These are phyloP conservation scores for Sechiopsis laciniata DNA, from an alignment of 306 rosid species.

Conservation along the genomic window DNA sequence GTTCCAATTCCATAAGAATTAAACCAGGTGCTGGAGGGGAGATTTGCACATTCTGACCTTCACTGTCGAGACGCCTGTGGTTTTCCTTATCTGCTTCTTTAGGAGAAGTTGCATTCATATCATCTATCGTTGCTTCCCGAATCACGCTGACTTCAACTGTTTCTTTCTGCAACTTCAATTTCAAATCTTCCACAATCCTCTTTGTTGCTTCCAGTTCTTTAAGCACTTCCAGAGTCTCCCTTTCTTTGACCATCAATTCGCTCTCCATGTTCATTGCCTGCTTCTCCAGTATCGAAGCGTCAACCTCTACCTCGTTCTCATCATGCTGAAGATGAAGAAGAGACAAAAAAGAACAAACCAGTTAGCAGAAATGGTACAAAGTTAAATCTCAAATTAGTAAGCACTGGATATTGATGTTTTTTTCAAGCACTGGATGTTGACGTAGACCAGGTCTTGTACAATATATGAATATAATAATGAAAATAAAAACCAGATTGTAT, in stretches of 20 bases:
- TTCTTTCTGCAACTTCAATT: constrained; percentile 42
- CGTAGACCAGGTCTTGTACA: not conserved
- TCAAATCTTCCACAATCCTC: constrained; percentile 39
- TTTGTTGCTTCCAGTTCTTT: constrained; percentile 47
- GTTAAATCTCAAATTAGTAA: constrained; percentile 7
- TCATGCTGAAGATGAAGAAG: constrained; percentile 26
- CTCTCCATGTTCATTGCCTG: constrained; percentile 39
- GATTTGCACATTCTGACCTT: constrained; percentile 26
- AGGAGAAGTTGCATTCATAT: constrained; percentile 18
- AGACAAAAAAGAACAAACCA: not conserved
- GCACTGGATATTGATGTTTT: not conserved
- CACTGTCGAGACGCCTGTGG: constrained; percentile 29
- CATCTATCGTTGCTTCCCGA: constrained; percentile 19
- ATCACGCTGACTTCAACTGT: constrained; percentile 32
- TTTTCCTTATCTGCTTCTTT: constrained; percentile 56
- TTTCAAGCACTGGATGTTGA: not conserved
- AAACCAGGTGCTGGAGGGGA: constrained; percentile 45
- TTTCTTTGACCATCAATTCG: constrained; percentile 45
- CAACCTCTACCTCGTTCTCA: constrained; percentile 30
- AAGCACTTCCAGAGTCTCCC: constrained; percentile 50
- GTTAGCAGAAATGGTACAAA: not conserved
- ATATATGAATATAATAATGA: not conserved
- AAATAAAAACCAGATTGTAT: not conserved
- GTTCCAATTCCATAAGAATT: constrained; percentile 71
- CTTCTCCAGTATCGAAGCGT: constrained; percentile 33